A percentile compares a stretch with the other conserved stretches of the same genome.
Conservation (phyloP, 2,329 filamentous ascomycete genomes). For the Penicillium sp. region DNA sequence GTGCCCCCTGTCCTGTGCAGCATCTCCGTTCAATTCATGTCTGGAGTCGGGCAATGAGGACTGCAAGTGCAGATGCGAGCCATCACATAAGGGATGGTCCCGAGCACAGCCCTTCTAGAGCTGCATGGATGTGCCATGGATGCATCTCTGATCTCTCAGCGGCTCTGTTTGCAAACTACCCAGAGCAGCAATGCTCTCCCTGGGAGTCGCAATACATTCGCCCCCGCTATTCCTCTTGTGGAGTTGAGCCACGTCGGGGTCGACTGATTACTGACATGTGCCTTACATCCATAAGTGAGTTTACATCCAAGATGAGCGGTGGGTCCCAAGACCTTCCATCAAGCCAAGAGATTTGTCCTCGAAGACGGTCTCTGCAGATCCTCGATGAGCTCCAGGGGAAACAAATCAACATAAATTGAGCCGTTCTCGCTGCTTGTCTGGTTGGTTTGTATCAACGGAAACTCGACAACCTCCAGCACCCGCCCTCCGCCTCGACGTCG, state of each 20-base stretch:
- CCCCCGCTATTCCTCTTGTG: conserved; percentile 16
- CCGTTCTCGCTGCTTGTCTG: conserved; percentile 2
- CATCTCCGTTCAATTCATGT: not conserved
- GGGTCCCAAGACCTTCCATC: conserved; percentile 18
- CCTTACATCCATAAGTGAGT: conserved; percentile 26
- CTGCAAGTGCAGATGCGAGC: conserved; percentile 16
- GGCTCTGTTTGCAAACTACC: conserved; percentile 15
- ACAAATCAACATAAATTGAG: conserved; percentile 17
- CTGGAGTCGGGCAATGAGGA: conserved; percentile 5
- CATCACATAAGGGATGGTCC: conserved; percentile 23
- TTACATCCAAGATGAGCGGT: conserved; percentile 6
- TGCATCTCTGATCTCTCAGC: conserved; percentile 10
- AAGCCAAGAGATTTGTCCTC: conserved; percentile 12
- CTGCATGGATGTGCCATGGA: too few relatives aligned
- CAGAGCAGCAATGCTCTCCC: conserved; percentile 15
- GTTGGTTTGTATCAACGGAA: not conserved
- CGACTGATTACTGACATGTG: conserved; percentile 23
- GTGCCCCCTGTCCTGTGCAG: conserved; percentile 7
- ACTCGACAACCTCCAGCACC: conserved; percentile 6
- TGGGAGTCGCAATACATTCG: not conserved
- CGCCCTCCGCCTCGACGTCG: conserved; percentile 1
- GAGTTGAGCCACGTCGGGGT: conserved; percentile 14
- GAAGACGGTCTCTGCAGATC: conserved; percentile 17
- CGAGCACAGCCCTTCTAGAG: conserved; percentile 5
- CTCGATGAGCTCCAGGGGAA: conserved; percentile 3